Conservation (phyloP, 306 rosid species). For the Bauhinia variegata region DNA sequence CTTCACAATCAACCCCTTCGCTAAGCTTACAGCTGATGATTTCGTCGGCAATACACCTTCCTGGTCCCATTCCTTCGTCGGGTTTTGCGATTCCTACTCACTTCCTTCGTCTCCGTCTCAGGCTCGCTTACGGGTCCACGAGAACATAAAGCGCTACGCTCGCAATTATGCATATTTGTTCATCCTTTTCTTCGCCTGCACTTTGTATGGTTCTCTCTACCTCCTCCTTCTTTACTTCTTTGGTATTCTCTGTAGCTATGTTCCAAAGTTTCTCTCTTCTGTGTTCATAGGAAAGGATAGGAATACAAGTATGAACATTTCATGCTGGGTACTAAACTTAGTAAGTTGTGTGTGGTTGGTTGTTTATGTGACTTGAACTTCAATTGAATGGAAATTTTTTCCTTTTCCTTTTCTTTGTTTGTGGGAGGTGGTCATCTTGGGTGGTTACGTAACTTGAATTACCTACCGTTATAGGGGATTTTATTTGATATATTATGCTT, state of each 20-base stretch:
- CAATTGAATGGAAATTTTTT: no score
- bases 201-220: conserved; percentile 56
- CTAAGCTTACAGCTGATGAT: conserved; percentile 80
- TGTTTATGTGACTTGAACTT: no score
- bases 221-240: conserved; percentile 5
- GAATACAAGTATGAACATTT: background rate
- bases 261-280: background rate
- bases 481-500: background rate
- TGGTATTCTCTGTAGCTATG: background rate
- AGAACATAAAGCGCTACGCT: conserved; percentile 87
- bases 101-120: conserved; percentile 82
- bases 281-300: background rate
- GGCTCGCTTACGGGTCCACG: conserved; percentile 81
- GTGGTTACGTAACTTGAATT: background rate
- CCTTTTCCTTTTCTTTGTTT: no score
- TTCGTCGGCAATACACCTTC: conserved; percentile 71
- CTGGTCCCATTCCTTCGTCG: conserved; percentile 75
- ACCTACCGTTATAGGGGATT: background rate
- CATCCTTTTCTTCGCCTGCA: conserved; percentile 67
- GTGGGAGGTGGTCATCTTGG: no score
- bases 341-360: no score
- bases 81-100: conserved; percentile 62
- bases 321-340: background rate
- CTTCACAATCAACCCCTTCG: conserved; percentile 73
- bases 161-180: conserved; percentile 83